A percentile compares a stretch with the other conserved stretches of the same genome.
Evolutionary conservation across 805 yeast species (phyloP).

Genomic region (Metschnikowia vanudenii): DNA sequence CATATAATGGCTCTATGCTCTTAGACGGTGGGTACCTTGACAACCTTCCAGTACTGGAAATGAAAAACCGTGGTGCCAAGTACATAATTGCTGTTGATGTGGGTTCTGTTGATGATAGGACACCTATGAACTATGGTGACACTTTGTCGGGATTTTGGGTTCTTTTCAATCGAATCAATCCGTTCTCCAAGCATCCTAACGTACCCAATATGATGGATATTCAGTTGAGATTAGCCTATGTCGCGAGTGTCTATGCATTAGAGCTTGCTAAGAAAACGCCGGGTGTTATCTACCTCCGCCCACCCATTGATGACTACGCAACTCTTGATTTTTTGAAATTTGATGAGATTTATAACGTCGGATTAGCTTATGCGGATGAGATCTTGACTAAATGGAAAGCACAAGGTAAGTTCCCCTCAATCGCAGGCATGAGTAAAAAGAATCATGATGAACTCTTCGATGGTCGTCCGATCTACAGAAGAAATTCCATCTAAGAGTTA

Average conservation of each 20-base stretch:
- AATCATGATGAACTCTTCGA: conserved; percentile 9
- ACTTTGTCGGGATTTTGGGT: conserved; percentile 93
- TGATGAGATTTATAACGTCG: conserved; percentile 83
- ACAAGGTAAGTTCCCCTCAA: conserved; percentile 55
- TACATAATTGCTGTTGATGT: conserved; percentile 92
- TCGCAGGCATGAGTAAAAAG: conserved; percentile 46
- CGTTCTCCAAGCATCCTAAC: conserved; percentile 81
- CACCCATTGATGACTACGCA: conserved; percentile 90
- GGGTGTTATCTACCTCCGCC: conserved; percentile 84
- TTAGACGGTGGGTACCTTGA: conserved; percentile 96
- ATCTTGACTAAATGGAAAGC: conserved; percentile 52
- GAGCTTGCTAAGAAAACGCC: conserved; percentile 82
- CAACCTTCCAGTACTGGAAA: conserved; percentile 87
- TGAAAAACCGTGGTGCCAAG: conserved; percentile 86
- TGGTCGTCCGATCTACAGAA: conserved; percentile 12
- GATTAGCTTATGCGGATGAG: conserved; percentile 67
- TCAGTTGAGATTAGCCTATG: conserved; percentile 89
- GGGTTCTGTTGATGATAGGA: conserved; percentile 89
- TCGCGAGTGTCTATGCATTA: conserved; percentile 89
- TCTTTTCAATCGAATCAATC: conserved; percentile 79
- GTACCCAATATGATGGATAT: conserved; percentile 95
- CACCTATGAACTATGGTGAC: conserved; percentile 90
- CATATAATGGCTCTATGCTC: conserved; percentile 88
- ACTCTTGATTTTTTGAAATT: conserved; percentile 91
- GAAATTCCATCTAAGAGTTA: conserved; percentile 17